Percentiles rank a stretch among this genome's conserved stretches.
These are phyloP conservation scores for Sugiyamaella xylanicola DNA, from an alignment of 1,139 yeast genomes.

Conservation along the genomic window DNA sequence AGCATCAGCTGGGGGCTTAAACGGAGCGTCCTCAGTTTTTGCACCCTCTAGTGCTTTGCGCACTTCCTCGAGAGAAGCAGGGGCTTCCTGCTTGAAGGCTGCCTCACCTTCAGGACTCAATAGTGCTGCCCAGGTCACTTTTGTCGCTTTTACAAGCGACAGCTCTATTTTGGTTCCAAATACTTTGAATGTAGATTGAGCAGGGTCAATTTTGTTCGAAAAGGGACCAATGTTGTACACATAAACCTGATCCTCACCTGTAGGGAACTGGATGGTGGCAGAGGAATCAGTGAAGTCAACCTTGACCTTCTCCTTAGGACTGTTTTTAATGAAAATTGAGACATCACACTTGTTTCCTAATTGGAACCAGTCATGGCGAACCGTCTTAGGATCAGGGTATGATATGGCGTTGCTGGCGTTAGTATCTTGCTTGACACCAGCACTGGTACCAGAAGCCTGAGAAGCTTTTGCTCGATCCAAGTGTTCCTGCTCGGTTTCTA, in stretches of 20 bases:
- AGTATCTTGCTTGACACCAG: constrained; percentile 5
- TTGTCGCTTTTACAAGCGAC: constrained; percentile 43
- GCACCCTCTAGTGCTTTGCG: neutral
- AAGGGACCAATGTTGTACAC: constrained; percentile 56
- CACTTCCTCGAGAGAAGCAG: constrained; percentile 12
- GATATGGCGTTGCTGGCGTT: neutral
- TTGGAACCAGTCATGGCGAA: constrained; percentile 83
- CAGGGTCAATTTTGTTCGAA: constrained; percentile 53
- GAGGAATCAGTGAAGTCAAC: constrained; percentile 43
- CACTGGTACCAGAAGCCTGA: no score
- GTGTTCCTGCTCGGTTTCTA: neutral
- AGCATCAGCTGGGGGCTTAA: neutral
- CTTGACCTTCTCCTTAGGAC: constrained; percentile 51
- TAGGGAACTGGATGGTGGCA: constrained; percentile 19
- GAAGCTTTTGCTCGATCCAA: neutral
- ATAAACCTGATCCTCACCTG: neutral
- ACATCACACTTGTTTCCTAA: constrained; percentile 57
- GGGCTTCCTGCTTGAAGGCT: neutral
- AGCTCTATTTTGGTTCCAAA: constrained; percentile 79
- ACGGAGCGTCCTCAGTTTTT: neutral
- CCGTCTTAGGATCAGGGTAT: constrained; percentile 39
- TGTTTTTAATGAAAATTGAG: constrained; percentile 70
- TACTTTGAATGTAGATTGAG: constrained; percentile 52
- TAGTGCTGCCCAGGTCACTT: constrained; percentile 7
- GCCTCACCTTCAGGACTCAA: constrained; percentile 14